Evolutionary conservation across 768 basidiomycete species (phyloP), one percentile per base, ranked within the genome.

Genomic region (Agaricus subrufescens): DNA sequence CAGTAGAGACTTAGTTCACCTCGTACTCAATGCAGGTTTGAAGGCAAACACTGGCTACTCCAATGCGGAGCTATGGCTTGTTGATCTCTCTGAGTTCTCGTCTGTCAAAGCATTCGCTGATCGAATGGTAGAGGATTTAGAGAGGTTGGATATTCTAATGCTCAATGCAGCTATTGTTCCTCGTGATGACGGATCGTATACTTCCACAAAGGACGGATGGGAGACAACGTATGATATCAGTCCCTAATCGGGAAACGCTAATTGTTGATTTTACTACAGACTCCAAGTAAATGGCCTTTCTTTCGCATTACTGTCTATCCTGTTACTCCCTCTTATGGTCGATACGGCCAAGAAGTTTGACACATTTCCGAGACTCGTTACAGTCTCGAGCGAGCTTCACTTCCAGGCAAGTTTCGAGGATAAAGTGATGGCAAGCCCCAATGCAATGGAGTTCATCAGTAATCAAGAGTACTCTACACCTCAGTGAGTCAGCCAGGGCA

Each of bases 241-340:
- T 10, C 3, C 26, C 4, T 30, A 30, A 27, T 8, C 26, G 9
- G 19, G 14, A 23, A 2, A 9, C 8, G 12, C n/a, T n/a, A 29
- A 4, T 27, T 39, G n/a, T n/a, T 48, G 43, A 45, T 45, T n/a
- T 42, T 8, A 40, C 5, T 30, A 7, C 50, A 82, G 79, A 11
- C 46, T 80, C 0, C 78, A 81, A 60, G 72, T 77, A 34, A 80
- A 81, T 61, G 60, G 69, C 57, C 63, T 82, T 6, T 67, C 74
- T 5, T 69, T 68, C 10, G 63, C 71, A 2, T 65, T 79, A 2
- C 65, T 77, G 1, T 62, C 69, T 2, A 48, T 80, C 8, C 67
- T 71, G 9, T 63, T 82, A 0, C 65, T 79, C 0, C 79, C 80
- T 1, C 62, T 55, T 23, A 67, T 81, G 62, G 40, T 71, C 5